A percentile compares a stretch with the other conserved stretches of the same genome.
Conservation (phyloP, 2,329 filamentous ascomycete species). For the Alternaria metachromatica region DNA sequence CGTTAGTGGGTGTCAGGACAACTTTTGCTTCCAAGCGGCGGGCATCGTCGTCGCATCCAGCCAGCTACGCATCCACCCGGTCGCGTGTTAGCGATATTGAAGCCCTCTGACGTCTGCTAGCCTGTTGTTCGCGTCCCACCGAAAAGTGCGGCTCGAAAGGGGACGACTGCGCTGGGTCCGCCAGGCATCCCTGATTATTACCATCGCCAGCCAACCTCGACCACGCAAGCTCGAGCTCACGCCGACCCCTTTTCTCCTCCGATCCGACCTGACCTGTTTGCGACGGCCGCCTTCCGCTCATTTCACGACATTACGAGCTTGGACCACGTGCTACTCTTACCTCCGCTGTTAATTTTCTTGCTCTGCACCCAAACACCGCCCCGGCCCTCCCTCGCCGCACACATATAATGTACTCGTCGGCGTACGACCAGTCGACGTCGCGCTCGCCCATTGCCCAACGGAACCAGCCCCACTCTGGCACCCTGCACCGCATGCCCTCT, state of each 20-base stretch:
- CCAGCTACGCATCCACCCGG: constrained; percentile 4
- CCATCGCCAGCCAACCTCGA: constrained; percentile 28
- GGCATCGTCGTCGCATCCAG: constrained; percentile 2
- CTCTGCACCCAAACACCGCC: constrained; percentile 19
- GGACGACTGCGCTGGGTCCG: constrained; percentile 11
- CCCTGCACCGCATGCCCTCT: constrained; percentile 73
- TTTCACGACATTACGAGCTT: constrained; percentile 24
- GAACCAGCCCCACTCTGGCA: constrained; percentile 61
- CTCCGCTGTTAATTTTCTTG: constrained; percentile 35
- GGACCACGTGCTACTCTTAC: constrained; percentile 17
- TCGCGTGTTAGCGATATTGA: constrained; percentile 8
- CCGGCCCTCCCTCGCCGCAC: constrained; percentile 12
- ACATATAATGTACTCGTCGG: constrained; percentile 43
- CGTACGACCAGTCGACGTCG: constrained; percentile 55
- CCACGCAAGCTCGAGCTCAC: constrained; percentile 26
- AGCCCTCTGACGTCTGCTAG: constrained; percentile 16
- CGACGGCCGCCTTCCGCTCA: constrained; percentile 19
- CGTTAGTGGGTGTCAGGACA: constrained; percentile 9
- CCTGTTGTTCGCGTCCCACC: constrained; percentile 28
- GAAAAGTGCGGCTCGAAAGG: constrained; percentile 32
- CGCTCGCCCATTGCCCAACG: constrained; percentile 79
- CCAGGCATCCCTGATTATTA: constrained; percentile 27
- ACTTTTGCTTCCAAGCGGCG: constrained; percentile 15
- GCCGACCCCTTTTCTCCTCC: constrained; percentile 21
- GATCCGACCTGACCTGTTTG: constrained; percentile 8